These are phyloP conservation scores for Dothideomycetes sp. DNA, from an alignment of 2,329 filamentous ascomycete genomes.

Conservation along the genomic window DNA sequence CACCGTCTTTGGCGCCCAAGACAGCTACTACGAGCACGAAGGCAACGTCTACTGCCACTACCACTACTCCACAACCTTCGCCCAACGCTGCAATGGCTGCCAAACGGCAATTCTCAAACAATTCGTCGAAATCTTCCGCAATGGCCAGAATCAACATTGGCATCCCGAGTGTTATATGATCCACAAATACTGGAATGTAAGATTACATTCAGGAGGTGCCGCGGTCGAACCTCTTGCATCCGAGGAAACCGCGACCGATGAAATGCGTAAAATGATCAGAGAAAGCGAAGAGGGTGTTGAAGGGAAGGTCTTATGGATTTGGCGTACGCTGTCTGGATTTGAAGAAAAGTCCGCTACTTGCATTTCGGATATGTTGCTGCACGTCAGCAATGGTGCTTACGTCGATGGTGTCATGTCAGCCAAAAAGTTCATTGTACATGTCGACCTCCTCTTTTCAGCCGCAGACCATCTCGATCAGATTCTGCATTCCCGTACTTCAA, in stretches of 20 bases:
- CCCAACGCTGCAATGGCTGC: constrained; percentile 91
- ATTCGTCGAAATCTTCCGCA: constrained; percentile 97
- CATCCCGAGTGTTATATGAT: constrained; percentile 99
- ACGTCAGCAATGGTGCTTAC: constrained; percentile 96
- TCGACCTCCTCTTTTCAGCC: constrained; percentile 83
- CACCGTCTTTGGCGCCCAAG: constrained; percentile 94
- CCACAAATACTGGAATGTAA: constrained; percentile 99
- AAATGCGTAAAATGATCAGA: constrained; percentile 66
- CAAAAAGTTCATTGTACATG: constrained; percentile 91
- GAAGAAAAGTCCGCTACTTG: constrained; percentile 96
- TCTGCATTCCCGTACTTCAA: constrained; percentile 60
- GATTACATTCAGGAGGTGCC: constrained; percentile 42
- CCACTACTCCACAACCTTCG: constrained; percentile 96
- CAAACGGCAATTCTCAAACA: constrained; percentile 97
- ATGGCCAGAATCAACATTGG: constrained; percentile 98
- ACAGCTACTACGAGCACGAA: constrained; percentile 98
- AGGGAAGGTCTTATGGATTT: constrained; percentile 94
- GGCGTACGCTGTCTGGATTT: constrained; percentile 94
- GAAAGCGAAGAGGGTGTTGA: constrained; percentile 90
- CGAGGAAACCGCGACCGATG: constrained; percentile 52
- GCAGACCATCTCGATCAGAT: constrained; percentile 75
- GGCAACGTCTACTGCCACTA: constrained; percentile 96
- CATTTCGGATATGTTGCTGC: constrained; percentile 97
- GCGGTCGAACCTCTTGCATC: constrained; percentile 20
- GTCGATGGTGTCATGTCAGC: constrained; percentile 90